Evolutionary conservation across 331 rosid species (phyloP).

Genomic region (Spiraea crenata): DNA sequence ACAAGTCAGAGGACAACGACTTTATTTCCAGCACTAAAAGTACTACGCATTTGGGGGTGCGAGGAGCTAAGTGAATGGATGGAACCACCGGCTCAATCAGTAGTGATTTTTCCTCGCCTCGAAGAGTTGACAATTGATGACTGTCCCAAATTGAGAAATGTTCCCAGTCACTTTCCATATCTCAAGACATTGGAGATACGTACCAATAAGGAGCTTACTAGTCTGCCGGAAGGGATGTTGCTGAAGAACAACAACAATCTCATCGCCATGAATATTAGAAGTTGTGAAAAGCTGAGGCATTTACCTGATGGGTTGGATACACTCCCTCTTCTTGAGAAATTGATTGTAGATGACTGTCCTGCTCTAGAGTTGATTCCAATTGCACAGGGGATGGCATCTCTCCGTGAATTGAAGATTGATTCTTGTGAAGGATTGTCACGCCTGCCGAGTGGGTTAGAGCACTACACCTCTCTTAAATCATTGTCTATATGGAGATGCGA

Average conservation of each 20-base stretch:
- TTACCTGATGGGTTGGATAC: not conserved
- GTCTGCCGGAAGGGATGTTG: not conserved
- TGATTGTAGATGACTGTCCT: fast-evolving
- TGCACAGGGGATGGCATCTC: not conserved
- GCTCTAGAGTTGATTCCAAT: not conserved
- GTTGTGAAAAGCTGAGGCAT: not conserved
- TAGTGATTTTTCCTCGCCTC: not conserved
- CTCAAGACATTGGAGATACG: not conserved
- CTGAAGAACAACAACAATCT: not conserved
- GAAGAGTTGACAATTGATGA: not conserved
- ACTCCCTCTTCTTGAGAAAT: not conserved
- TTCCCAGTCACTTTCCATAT: slow-evolving; percentile 4
- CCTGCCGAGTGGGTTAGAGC: not conserved
- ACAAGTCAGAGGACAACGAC: not conserved
- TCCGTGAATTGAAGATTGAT: fast-evolving
- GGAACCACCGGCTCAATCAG: not conserved
- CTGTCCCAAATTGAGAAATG: not conserved
- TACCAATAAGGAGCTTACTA: not conserved
- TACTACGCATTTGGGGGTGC: not conserved
- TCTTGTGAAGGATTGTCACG: not conserved
- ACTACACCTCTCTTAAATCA: not conserved
- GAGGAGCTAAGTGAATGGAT: not conserved
- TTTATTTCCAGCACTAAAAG: not conserved
- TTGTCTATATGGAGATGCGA: fast-evolving
- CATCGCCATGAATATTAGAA: fast-evolving